Conservation (phyloP, 148 eudicot genomes). For the Nyssa sinensis region DNA sequence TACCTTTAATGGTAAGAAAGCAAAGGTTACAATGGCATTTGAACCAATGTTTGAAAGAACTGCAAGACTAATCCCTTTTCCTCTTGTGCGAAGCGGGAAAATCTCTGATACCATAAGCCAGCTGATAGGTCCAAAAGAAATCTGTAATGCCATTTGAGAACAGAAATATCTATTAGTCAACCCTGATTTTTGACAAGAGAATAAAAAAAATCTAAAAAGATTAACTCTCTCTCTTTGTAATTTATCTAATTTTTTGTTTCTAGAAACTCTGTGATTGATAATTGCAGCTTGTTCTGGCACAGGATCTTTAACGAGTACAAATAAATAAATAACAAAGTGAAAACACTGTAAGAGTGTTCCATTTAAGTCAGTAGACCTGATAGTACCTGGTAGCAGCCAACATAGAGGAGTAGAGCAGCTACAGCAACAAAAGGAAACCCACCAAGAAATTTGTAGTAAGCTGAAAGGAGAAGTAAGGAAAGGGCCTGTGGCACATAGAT, state of each 20-base stretch:
- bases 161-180: conserved; percentile 1
- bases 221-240: background rate
- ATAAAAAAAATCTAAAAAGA: background rate
- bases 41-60: conserved; percentile 91
- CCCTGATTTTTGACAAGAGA: background rate
- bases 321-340: background rate
- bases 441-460: conserved; percentile 83
- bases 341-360: background rate
- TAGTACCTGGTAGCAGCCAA: conserved; percentile 90
- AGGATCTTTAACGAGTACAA: background rate
- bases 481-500: conserved; percentile 49
- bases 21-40: conserved; percentile 92
- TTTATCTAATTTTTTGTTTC: background rate
- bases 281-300: background rate
- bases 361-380: background rate
- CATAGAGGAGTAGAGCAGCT: conserved; percentile 85
- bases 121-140: conserved; percentile 97
- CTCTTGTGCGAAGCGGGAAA: conserved; percentile 95
- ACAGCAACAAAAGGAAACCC: conserved; percentile 81
- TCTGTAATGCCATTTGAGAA: conserved; percentile 35
- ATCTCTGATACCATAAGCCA: conserved; percentile 99
- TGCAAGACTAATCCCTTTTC: conserved; percentile 93
- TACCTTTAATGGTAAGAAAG: conserved; percentile 94
- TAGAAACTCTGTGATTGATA: background rate
- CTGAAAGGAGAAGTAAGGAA: conserved; percentile 81